Base-by-base conservation (phyloP, 306 rosid genomes). In the Rosa rugosa region DNA sequence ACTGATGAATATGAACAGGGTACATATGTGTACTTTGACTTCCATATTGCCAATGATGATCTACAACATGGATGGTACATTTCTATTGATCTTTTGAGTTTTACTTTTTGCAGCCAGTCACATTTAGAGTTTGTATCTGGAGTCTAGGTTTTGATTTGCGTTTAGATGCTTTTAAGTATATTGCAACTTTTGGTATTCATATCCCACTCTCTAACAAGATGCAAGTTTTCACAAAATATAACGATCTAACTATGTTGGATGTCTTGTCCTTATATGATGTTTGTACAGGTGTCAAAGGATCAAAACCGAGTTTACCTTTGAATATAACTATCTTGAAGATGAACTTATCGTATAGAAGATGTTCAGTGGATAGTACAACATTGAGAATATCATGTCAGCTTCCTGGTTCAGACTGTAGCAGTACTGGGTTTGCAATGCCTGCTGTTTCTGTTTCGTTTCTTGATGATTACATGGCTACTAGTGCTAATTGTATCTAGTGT, bases 1-100 rank as follows among this genome's bases (percentile, higher is more conserved):
- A 95, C 99, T 0, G 99, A 95, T 87, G 99, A 95, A 77, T 95
- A 71, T 85, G 99, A 95, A 88, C 96, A 90, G 79, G 99, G 99
- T 74, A 93, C 99, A 18, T 95, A 93, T 51, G 97, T 93, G 25
- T 95, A 95, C 91, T 95, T 95, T 64, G 99, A 95, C 83, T 93
- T 95, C 84, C 97, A 92, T 81, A 83, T 91, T 75, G 92, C 91
- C 75, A 91, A 86, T 65, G 99, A 95, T 77, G 98, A 93, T 80
- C 85, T 80, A 84, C 94, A 90, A 76, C 97, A 90, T 83, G 99
- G 99, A 82, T 95, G 99, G 99, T 95, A 89, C 79, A 92, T 67
- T 70, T 63, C 72, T 47, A 53, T 59, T 16, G 42, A 74, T 49
- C 25, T 70, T 70, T 2, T 57, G 11, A 42, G 56, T 54, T 53